Base-by-base conservation (phyloP, 139 green algal genomes). In the Limnomonas spitsbergensis region DNA sequence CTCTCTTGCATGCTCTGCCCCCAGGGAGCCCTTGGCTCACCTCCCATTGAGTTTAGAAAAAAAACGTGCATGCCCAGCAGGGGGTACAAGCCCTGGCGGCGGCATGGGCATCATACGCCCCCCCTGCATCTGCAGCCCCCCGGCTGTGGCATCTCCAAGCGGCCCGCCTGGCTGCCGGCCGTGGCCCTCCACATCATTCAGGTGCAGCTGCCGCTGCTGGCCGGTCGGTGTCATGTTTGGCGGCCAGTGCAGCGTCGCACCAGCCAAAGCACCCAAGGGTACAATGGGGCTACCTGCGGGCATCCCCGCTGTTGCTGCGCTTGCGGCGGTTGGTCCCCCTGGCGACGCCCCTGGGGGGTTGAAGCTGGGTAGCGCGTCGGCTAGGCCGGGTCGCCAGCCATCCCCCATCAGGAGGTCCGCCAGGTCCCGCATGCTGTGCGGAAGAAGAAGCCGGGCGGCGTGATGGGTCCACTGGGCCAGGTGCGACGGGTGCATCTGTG, bases 401-500 rank as follows among this genome's bases (percentile, higher is more conserved):
- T 77, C 70, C 29, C 70, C 70, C 27, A 61, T n/a, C 24, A 77
- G 27, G 7, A 77, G 70, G 40, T 77, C 73, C 29, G 73, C 73
- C 42, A 78, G 31, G 35, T 78, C 73, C 4, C 73, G 47, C 73
- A 78, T 78, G 42, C 31, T 71, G 73, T 78, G 47, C 4, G 73
- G 73, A 4, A 78, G 73, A 20, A 78, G 47, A 9, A 78, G 32
- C 3, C 73, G 73, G 14, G 73, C 73, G 2, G 73, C 73, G 14
- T 78, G 73, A 34, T 78, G 73, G 40, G 40, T 77, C 68, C 68
- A 74, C 35, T 74, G 68, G 7, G 29, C 24, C 68, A 74, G 36
- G 61, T 72, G 61, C 6, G 68, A 74, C 6, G 68, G 68, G 36
- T 32, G 56, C 56, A 70, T 70, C 56, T 70, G 56, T 9, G 9